phyloP scores from a whole-genome alignment of 2,329 filamentous ascomycete genomes.

The Albifimbria verrucaria region DNA sequence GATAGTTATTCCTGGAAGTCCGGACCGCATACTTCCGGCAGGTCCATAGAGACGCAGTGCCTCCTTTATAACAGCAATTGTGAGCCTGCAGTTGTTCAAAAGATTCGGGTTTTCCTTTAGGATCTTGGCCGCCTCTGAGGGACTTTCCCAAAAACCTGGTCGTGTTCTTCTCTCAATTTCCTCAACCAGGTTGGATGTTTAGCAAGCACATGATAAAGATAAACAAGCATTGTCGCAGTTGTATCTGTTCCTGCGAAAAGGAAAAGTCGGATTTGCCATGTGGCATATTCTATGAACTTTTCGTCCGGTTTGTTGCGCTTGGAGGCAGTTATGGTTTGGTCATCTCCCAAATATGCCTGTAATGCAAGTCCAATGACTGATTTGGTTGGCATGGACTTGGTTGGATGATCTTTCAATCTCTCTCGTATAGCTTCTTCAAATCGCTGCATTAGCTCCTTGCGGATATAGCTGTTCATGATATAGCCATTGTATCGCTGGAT shows the following conservation, averaged over 20 bases:
- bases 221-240: not conserved
- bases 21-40: not conserved
- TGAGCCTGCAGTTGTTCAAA: not conserved
- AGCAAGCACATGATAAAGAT: not conserved
- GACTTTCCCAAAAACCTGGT: not conserved
- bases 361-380: not conserved
- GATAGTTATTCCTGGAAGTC: not conserved
- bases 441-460: not conserved
- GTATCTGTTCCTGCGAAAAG: not conserved
- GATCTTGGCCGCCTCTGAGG: not conserved
- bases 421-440: not conserved
- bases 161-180: not conserved
- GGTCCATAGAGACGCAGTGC: not conserved
- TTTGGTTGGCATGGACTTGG: not conserved
- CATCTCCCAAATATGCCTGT: not conserved
- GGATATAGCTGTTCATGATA: not conserved
- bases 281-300: not conserved
- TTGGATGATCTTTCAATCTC: not conserved
- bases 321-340: not conserved
- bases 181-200: not conserved
- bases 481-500: not conserved
- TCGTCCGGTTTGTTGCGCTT: not conserved
- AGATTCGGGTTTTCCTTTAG: not conserved
- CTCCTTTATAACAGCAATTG: not conserved
- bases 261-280: slow-evolving; percentile 1